Evolutionary conservation across 768 basidiomycete species (phyloP), one percentile per base, ranked within the genome.

Genomic region (Chalciporus piperatus): DNA sequence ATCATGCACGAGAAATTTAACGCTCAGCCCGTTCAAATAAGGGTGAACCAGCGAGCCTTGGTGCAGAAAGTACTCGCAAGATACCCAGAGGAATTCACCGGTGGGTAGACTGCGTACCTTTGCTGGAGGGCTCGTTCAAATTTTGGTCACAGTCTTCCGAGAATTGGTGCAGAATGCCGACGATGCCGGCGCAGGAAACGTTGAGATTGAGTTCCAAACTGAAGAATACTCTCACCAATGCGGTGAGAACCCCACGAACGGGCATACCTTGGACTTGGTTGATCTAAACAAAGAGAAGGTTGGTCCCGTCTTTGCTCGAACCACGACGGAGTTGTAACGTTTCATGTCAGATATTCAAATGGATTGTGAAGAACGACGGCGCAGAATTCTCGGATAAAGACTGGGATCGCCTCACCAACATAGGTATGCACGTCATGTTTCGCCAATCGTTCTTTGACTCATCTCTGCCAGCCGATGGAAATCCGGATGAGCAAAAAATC

Each of bases 161-260:
- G 82, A 82, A 58, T 66, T 83, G 17, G 61, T 82, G 12, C 81
- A 82, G 60, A 83, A 83, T 61, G 78, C 81, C 14, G 79, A 81
- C 54, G 79, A 81, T 65, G 79, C 72, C 0, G 69, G 64, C 4
- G 66, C 74, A 1, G 64, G 48, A 17, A 53, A 42, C 0, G 65
- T 75, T 9, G 63, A 75, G 52, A 59, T 77, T 5, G 66, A 68
- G 33, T 76, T 76, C 50, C 59, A 66, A 40, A 72, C 70, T 1
- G 38, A 50, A 30, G 49, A 46, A n/a, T 37, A 37, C 35, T 16
- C 35, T n/a, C 16, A 6, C 13, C 5, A 16, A 16, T n/a, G 2
- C 13, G 11, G 13, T 12, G 32, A 32, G 11, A 14, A 37, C n/a
- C 8, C 7, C 3, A 37, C n/a, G 16, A 37, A 37, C 35, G 35